phyloP scores from a whole-genome alignment of 2,329 filamentous ascomycete genomes.

The Pyrenophora seminiperda region DNA sequence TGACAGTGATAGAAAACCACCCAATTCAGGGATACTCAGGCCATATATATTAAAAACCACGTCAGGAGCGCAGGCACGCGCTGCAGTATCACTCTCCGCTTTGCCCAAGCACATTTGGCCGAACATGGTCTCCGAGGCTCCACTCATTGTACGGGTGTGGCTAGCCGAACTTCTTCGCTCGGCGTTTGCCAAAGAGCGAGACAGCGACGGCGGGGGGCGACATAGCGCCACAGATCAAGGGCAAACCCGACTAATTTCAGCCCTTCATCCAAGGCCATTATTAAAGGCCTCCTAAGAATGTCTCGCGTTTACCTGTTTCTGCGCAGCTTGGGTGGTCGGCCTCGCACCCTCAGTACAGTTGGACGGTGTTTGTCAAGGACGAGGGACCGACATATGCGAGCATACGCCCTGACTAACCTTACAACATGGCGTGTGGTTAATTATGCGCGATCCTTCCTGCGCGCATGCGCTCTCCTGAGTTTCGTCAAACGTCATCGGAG shows the following conservation, averaged over 20 bases:
- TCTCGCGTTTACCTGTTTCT: no score
- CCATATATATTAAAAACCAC: background rate
- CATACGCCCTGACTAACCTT: no score
- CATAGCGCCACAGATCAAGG: background rate
- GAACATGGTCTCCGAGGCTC: slow-evolving; percentile 17
- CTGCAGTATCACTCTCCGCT: no score
- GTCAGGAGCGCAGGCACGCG: background rate
- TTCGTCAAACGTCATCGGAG: no score
- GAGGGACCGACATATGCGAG: no score
- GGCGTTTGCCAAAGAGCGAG: slow-evolving; percentile 23
- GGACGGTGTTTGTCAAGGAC: background rate
- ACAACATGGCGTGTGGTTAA: no score
- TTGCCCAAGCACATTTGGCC: background rate
- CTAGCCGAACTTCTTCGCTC: no score
- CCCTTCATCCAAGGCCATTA: background rate
- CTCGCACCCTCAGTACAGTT: no score
- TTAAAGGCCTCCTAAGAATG: no score
- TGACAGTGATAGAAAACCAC: background rate
- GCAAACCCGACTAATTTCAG: background rate
- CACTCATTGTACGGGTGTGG: background rate
- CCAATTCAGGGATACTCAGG: background rate
- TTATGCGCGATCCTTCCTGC: no score
- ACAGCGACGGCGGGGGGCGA: background rate
- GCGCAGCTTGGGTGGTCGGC: background rate
- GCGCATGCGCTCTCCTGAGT: no score